Conservation (phyloP, 2,329 filamentous ascomycete genomes). For the Endocalyx cinctus region DNA sequence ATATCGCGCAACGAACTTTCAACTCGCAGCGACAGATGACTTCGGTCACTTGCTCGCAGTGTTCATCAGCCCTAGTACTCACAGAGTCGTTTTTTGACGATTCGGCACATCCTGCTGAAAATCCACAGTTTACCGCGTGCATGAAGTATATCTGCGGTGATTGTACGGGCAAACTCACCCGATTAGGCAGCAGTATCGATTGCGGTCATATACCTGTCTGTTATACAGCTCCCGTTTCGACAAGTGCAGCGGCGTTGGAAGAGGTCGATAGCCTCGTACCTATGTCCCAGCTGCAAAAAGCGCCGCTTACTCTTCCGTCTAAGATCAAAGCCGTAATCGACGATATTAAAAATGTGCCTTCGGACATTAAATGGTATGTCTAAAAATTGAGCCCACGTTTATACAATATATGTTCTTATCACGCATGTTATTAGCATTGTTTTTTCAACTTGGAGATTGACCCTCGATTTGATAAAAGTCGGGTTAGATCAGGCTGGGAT, state of each 20-base stretch:
- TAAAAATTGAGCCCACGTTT: conserved; percentile 3
- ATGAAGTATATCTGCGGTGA: conserved; percentile 27
- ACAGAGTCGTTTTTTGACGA: conserved; percentile 19
- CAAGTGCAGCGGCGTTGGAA: conserved; percentile 18
- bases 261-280: conserved; percentile 2
- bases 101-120: not conserved
- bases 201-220: conserved; percentile 25
- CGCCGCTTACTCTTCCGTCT: conserved; percentile 15
- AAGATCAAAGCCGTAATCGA: conserved; percentile 30
- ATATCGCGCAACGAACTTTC: conserved; percentile 29
- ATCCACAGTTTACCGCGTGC: conserved; percentile 28
- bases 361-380: conserved; percentile 30
- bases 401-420: conserved; percentile 1
- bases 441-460: conserved; percentile 47
- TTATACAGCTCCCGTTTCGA: conserved; percentile 19
- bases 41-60: conserved; percentile 22
- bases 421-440: conserved; percentile 46
- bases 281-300: not conserved
- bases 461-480: conserved; percentile 39
- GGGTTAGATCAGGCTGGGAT: conserved; percentile 33
- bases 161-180: conserved; percentile 15
- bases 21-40: conserved; percentile 27
- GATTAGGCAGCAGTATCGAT: not conserved
- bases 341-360: conserved; percentile 24
- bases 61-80: conserved; percentile 19